These are phyloP conservation scores for Favolaschia claudopus DNA, from an alignment of 768 basidiomycete genomes.

Conservation along the genomic window DNA sequence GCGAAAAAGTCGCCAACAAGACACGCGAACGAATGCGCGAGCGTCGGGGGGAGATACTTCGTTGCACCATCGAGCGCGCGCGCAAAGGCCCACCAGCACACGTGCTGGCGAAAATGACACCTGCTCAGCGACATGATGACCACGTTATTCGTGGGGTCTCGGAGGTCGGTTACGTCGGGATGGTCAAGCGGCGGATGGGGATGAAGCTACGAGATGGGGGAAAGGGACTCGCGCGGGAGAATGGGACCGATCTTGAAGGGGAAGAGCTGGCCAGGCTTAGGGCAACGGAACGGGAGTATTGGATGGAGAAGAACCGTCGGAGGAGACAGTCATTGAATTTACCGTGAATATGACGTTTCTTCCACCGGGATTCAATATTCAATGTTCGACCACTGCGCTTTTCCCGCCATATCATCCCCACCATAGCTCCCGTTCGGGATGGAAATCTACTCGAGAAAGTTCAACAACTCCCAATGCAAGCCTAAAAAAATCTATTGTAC, in stretches of 20 bases:
- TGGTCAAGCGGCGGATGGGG: conserved; percentile 64
- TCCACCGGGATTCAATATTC: no score
- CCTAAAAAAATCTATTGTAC: no score
- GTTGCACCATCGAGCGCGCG: conserved; percentile 53
- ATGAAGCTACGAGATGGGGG: conserved; percentile 47
- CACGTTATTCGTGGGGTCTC: conserved; percentile 58
- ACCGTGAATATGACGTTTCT: no score
- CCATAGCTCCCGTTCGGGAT: no score
- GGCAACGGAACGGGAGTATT: conserved; percentile 34
- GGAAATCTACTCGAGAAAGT: no score
- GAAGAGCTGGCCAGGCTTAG: conserved; percentile 42
- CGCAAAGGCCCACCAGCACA: conserved; percentile 71
- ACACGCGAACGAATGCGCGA: conserved; percentile 68
- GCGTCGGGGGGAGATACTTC: conserved; percentile 66
- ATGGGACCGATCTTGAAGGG: conserved; percentile 41
- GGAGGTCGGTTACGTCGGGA: conserved; percentile 77
- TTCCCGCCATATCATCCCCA: no score
- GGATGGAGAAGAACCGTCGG: conserved; percentile 4
- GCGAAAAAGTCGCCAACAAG: conserved; percentile 69
- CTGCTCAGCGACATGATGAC: conserved; percentile 55
- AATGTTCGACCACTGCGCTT: no score
- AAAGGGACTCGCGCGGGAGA: conserved; percentile 17
- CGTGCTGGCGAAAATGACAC: conserved; percentile 59
- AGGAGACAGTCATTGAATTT: no score
- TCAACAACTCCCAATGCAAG: no score